Evolutionary conservation across 768 basidiomycete genomes (phyloP).

Genomic region (Tubosaeta sp.): DNA sequence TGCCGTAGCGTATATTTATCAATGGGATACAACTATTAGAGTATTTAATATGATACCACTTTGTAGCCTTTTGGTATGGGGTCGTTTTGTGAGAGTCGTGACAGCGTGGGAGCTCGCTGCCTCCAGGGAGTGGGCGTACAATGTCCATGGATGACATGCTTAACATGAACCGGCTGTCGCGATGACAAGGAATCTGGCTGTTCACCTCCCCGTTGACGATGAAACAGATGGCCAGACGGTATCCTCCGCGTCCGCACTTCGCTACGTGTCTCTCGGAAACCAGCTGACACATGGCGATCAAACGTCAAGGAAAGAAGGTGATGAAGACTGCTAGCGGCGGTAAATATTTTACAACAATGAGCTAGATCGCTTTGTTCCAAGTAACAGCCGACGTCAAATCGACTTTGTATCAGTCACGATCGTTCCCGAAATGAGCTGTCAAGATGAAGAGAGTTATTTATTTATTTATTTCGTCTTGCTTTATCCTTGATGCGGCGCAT

Average conservation of each 20-base stretch:
- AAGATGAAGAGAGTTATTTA: background rate
- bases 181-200: constrained; percentile 5
- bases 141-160: background rate
- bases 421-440: constrained; percentile 25
- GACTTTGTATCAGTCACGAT: constrained; percentile 11
- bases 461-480: background rate
- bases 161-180: constrained; percentile 8
- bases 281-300: constrained; percentile 24
- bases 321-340: constrained; percentile 9
- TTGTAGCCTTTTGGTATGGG: constrained; percentile 16
- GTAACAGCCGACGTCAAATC: constrained; percentile 24
- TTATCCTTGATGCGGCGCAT: background rate
- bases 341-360: constrained; percentile 23
- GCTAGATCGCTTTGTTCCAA: constrained; percentile 15
- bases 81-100: background rate
- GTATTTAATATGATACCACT: constrained; percentile 7
- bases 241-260: constrained; percentile 17
- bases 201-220: constrained; percentile 17
- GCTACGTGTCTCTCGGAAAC: constrained; percentile 17
- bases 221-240: constrained; percentile 22
- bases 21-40: constrained; percentile 8
- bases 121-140: background rate
- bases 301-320: constrained; percentile 19
- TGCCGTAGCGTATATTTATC: constrained; percentile 15
- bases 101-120: background rate